Evolutionary conservation across 352 stramenopile genomes (phyloP).

Genomic region (Hyaloperonospora brassicae): DNA sequence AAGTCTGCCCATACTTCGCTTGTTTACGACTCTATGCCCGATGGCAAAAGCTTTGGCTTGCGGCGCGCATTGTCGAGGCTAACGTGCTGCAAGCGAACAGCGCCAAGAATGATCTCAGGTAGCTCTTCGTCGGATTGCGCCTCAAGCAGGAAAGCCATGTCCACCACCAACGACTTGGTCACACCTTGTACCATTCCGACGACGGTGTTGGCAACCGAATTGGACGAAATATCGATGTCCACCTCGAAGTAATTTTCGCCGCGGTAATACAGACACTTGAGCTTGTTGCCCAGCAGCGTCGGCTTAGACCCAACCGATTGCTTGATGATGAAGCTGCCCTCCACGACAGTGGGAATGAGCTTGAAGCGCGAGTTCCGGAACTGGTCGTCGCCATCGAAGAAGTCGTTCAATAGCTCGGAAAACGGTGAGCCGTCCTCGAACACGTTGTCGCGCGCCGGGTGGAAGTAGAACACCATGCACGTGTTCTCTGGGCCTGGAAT

Average conservation of each 20-base stretch:
- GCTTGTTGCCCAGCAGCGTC: constrained; percentile 94
- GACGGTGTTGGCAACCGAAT: constrained; percentile 85
- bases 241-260: constrained; percentile 93
- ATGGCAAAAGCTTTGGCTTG: constrained; percentile 33
- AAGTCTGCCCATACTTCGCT: not conserved
- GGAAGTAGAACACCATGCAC: constrained; percentile 84
- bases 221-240: constrained; percentile 92
- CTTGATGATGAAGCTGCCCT: constrained; percentile 96
- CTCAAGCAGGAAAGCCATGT: constrained; percentile 86
- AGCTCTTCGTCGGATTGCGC: constrained; percentile 82
- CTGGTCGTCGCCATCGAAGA: constrained; percentile 90
- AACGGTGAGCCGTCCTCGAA: constrained; percentile 86
- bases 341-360: constrained; percentile 93
- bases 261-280: constrained; percentile 85
- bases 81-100: constrained; percentile 75
- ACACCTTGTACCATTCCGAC: constrained; percentile 85
- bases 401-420: constrained; percentile 84
- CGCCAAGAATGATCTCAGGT: constrained; percentile 70
- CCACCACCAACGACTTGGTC: constrained; percentile 83
- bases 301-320: constrained; percentile 93
- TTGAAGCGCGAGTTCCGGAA: constrained; percentile 97
- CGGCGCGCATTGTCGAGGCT: constrained; percentile 70
- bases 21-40: constrained; percentile 2
- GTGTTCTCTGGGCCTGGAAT: constrained; percentile 74
- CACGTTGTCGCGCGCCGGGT: constrained; percentile 63